Evolutionary conservation across 345 rosid species (phyloP).

Genomic region (Camelina hispida): DNA sequence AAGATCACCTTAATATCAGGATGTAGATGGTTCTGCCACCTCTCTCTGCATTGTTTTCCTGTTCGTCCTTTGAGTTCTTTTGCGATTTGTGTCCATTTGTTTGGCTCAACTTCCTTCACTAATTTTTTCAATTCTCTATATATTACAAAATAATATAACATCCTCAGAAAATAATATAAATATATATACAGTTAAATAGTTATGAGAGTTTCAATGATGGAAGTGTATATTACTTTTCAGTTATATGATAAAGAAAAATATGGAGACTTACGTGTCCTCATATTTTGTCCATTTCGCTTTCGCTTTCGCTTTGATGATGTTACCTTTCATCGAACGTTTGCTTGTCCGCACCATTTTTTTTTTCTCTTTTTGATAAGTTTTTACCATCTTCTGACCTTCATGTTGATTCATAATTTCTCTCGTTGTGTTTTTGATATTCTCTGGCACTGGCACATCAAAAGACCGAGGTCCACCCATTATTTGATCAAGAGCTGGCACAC

Average conservation of each 20-base stretch:
- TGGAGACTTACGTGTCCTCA: slow-evolving; percentile 9
- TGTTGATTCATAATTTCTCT: neutral
- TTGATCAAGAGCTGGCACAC: neutral
- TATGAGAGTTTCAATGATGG: neutral
- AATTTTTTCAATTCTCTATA: neutral
- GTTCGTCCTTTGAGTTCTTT: slow-evolving; percentile 60
- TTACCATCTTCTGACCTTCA: neutral
- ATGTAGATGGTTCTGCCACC: slow-evolving; percentile 88
- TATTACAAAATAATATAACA: neutral
- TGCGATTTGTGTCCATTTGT: slow-evolving; percentile 69
- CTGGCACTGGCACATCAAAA: neutral
- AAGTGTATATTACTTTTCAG: neutral
- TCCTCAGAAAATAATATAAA: neutral
- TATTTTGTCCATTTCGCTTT: neutral
- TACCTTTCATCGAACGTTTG: neutral
- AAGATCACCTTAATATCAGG: slow-evolving; percentile 71
- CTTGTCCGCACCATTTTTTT: neutral
- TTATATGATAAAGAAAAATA: neutral
- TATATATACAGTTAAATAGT: neutral
- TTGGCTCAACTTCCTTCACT: slow-evolving; percentile 16
- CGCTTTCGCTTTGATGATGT: neutral
- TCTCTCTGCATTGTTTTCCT: slow-evolving; percentile 87
- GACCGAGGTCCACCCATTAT: neutral
- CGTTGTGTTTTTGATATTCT: neutral
- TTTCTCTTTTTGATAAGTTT: neutral